These are phyloP conservation scores for Pestalotiopsis fici DNA, from an alignment of 2,329 filamentous ascomycete genomes.

Conservation along the genomic window DNA sequence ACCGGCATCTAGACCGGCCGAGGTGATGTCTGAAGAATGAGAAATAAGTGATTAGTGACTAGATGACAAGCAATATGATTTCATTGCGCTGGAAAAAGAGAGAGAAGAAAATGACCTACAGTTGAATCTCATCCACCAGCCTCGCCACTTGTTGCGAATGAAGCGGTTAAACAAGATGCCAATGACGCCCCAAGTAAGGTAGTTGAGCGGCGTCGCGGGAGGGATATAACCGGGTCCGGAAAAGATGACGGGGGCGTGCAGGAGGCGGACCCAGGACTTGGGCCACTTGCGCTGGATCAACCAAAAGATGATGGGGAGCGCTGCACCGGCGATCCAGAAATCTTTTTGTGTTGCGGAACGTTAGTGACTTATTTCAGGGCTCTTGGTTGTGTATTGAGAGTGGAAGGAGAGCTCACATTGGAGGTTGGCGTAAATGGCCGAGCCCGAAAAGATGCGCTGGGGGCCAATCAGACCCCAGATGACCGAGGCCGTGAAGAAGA, in stretches of 20 bases:
- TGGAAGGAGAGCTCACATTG: conserved; percentile 33
- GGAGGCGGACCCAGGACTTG: conserved; percentile 44
- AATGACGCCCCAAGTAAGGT: conserved; percentile 49
- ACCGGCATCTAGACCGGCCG: conserved; percentile 52
- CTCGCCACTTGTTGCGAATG: conserved; percentile 43
- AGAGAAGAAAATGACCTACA: background rate
- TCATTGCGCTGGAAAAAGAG: background rate
- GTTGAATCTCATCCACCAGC: conserved; percentile 5
- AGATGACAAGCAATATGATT: background rate
- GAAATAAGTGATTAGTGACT: conserved; percentile 42
- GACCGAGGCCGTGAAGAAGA: conserved; percentile 61
- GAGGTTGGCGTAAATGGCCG: conserved; percentile 47
- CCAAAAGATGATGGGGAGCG: conserved; percentile 50
- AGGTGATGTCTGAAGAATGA: conserved; percentile 49
- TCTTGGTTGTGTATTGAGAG: background rate
- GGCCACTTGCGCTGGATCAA: conserved; percentile 49
- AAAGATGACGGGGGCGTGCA: conserved; percentile 57
- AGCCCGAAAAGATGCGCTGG: conserved; percentile 46
- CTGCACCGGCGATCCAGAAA: conserved; percentile 56
- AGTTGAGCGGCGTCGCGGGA: conserved; percentile 56
- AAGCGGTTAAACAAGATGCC: conserved; percentile 52
- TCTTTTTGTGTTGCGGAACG: background rate
- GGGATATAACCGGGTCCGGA: conserved; percentile 50
- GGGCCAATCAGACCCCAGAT: conserved; percentile 65
- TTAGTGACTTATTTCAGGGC: too few species aligned